phyloP scores from a whole-genome alignment of 345 rosid species.

The Mercurialis annua region DNA sequence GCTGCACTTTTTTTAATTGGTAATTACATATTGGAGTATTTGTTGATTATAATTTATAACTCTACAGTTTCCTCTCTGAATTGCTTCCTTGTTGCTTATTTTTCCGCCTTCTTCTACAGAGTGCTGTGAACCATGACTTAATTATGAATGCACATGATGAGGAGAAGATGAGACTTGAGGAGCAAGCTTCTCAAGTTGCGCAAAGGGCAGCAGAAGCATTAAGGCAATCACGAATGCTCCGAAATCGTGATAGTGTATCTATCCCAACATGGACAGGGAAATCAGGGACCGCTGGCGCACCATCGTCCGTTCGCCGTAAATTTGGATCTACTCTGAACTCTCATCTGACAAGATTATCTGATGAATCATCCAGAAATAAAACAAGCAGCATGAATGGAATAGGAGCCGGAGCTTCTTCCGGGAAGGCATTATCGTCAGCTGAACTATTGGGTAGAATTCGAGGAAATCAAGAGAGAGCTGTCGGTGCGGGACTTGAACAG shows the following conservation, averaged over 20 bases:
- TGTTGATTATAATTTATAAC: background rate
- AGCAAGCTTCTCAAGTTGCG: conserved; percentile 88
- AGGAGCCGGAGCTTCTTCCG: conserved; percentile 76
- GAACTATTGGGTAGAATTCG: conserved; percentile 76
- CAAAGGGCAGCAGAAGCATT: conserved; percentile 94
- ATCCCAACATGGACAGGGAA: conserved; percentile 97
- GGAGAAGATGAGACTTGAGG: conserved; percentile 83
- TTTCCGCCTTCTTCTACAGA: conserved; percentile 35
- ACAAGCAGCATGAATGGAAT: conserved; percentile 35
- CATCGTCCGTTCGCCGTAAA: conserved; percentile 58
- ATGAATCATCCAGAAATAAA: conserved; percentile 39
- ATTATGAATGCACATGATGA: conserved; percentile 70
- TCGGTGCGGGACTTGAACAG: conserved; percentile 56
- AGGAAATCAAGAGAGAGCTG: conserved; percentile 67
- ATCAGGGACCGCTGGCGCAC: conserved; percentile 92
- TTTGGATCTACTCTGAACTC: conserved; percentile 70
- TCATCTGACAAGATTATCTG: conserved; percentile 40
- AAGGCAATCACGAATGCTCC: conserved; percentile 77
- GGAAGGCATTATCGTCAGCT: conserved; percentile 79
- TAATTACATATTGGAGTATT: background rate
- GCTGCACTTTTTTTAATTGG: background rate
- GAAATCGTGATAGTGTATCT: conserved; percentile 70
- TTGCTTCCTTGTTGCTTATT: background rate
- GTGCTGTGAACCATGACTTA: conserved; percentile 87
- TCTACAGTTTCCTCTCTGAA: background rate